phyloP scores from a whole-genome alignment of 2,329 filamentous ascomycete species.

The Hypoxylon sp. region DNA sequence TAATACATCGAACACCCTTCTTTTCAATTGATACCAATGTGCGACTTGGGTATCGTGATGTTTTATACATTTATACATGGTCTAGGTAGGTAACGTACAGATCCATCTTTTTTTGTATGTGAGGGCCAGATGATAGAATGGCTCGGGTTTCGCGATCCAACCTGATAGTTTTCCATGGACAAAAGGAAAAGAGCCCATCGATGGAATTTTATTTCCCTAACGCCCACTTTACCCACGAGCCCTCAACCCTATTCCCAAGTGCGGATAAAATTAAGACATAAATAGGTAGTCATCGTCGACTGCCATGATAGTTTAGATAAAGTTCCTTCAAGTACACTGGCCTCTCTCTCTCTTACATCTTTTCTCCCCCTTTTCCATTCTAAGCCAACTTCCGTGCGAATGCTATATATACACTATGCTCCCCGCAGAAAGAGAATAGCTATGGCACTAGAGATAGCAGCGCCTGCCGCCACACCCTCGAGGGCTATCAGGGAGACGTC shows the following conservation, averaged over 20 bases:
- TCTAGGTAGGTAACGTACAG: conserved; percentile 1
- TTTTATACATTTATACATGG: conserved; percentile 1
- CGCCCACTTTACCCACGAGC: too few species aligned
- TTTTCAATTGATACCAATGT: not conserved
- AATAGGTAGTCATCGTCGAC: not conserved
- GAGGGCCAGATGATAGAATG: not conserved
- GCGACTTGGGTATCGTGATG: conserved; percentile 21
- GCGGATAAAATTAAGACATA: not conserved
- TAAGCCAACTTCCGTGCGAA: not conserved
- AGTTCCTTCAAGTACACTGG: not conserved
- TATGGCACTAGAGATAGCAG: conserved; percentile 67
- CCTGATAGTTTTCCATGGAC: not conserved
- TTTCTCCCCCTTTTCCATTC: not conserved
- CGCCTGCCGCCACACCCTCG: conserved; percentile 75
- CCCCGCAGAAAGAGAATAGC: conserved; percentile 53
- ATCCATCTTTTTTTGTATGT: not conserved
- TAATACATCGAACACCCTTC: conserved; percentile 39
- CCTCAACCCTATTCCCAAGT: too few species aligned
- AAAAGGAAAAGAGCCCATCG: not conserved
- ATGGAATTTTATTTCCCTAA: not conserved
- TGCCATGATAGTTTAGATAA: not conserved
- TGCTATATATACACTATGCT: conserved; percentile 8
- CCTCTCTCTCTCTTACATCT: not conserved
- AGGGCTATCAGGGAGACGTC: conserved; percentile 77
- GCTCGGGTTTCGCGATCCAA: not conserved